A percentile compares a stretch with the other conserved stretches of the same genome.
Evolutionary conservation across 305 asterid species (phyloP).

Genomic region (Fraxinus baroniana): DNA sequence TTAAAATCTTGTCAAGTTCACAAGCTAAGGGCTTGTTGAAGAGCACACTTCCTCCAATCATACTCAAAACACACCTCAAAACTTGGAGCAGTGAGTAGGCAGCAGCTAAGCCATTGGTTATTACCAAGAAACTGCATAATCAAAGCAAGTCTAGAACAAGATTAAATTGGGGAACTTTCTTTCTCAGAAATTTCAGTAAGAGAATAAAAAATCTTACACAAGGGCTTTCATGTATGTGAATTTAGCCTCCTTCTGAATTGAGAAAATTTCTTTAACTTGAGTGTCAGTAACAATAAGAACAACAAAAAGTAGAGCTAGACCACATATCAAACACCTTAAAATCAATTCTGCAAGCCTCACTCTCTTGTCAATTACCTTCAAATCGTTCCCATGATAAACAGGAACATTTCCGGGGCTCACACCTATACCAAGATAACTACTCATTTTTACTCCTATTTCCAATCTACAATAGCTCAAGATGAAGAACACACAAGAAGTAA

Average conservation of each 20-base stretch:
- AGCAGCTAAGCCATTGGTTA: conserved; percentile 78
- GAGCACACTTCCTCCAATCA: conserved; percentile 71
- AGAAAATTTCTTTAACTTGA: conserved; percentile 80
- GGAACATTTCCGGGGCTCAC: conserved; percentile 94
- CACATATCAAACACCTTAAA: conserved; percentile 70
- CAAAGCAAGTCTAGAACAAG: neutral
- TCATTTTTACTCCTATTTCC: conserved; percentile 13
- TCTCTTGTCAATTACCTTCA: conserved; percentile 67
- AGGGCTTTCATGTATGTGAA: conserved; percentile 92
- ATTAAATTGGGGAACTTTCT: neutral
- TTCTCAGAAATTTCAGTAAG: neutral
- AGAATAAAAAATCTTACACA: conserved; percentile 49
- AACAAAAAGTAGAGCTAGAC: conserved; percentile 67
- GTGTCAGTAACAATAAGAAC: conserved; percentile 69
- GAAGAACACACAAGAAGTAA: conserved; percentile 6
- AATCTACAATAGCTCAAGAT: neutral
- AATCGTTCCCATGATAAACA: conserved; percentile 64
- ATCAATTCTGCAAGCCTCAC: conserved; percentile 63
- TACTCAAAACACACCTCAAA: conserved; percentile 69
- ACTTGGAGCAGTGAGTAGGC: conserved; percentile 76
- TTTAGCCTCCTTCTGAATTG: conserved; percentile 73
- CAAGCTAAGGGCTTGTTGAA: conserved; percentile 88
- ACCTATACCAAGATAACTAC: conserved; percentile 79
- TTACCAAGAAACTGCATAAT: conserved; percentile 67
- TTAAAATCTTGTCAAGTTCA: neutral